Evolutionary conservation across 164 flowering plant species (phyloP).

Genomic region (Chimonanthus praecox): DNA sequence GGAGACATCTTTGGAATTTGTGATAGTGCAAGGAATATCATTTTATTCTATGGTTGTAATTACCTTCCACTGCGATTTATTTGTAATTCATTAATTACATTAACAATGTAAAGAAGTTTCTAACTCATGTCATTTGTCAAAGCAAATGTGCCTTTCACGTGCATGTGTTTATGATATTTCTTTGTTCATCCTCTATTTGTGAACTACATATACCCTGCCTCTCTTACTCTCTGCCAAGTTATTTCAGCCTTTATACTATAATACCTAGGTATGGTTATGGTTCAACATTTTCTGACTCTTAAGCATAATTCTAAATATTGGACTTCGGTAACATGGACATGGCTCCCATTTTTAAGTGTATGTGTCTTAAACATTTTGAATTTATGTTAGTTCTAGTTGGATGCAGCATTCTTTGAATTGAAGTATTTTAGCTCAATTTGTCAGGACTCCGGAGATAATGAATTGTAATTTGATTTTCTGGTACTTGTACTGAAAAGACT

Average conservation of each 20-base stretch:
- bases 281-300: not conserved
- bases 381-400: not conserved
- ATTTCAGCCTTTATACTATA: not conserved
- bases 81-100: not conserved
- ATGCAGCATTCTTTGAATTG: not conserved
- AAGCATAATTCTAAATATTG: no score
- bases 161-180: not conserved
- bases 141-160: no score
- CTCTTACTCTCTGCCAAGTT: not conserved
- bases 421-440: not conserved
- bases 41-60: not conserved
- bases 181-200: not conserved
- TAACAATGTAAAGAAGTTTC: no score
- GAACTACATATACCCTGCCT: not conserved
- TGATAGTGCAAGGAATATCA: not conserved
- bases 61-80: not conserved
- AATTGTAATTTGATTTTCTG: not conserved
- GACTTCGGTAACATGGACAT: not conserved
- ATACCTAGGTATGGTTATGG: not conserved
- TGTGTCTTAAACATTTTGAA: not conserved
- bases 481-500: not conserved
- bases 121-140: no score
- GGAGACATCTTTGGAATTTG: not conserved
- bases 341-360: not conserved
- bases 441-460: not conserved